Evolutionary conservation across 352 stramenopile genomes (phyloP).

Genomic region (Pseudoperonospora humuli): DNA sequence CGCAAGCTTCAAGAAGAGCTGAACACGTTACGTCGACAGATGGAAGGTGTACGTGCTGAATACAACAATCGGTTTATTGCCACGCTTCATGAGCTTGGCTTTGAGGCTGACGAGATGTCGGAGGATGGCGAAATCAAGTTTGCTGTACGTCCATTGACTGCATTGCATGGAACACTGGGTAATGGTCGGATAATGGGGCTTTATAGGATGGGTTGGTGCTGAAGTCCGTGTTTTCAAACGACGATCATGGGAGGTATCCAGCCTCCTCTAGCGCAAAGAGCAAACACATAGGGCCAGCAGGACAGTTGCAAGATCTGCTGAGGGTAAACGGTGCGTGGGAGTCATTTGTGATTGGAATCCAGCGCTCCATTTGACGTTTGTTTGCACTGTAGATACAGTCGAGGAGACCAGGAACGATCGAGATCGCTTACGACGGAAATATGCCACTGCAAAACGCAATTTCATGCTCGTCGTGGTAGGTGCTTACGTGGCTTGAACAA

Average conservation of each 20-base stretch:
- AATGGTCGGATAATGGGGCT: not conserved
- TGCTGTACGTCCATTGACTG: slow-evolving; percentile 27
- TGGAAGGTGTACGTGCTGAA: slow-evolving; percentile 58
- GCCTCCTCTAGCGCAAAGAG: slow-evolving; percentile 3
- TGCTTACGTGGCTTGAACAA: not conserved
- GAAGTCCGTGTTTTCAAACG: slow-evolving; percentile 48
- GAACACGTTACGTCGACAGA: slow-evolving; percentile 54
- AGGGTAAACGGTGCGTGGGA: slow-evolving; percentile 16
- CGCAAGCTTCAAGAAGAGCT: too few species aligned
- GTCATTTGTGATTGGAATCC: not conserved
- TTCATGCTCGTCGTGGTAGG: slow-evolving; percentile 60
- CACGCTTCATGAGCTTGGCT: slow-evolving; percentile 67
- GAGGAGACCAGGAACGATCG: slow-evolving; percentile 52
- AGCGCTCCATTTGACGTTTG: not conserved
- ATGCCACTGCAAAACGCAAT: slow-evolving; percentile 73
- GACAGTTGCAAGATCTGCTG: slow-evolving; percentile 13
- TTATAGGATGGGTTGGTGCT: slow-evolving; percentile 60
- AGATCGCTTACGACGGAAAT: slow-evolving; percentile 69
- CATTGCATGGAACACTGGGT: not conserved
- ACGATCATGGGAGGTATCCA: slow-evolving; percentile 6
- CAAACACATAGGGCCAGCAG: too few species aligned
- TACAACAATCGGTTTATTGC: slow-evolving; percentile 73
- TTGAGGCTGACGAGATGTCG: slow-evolving; percentile 71
- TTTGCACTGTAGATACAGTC: too few species aligned
- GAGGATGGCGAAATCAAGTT: slow-evolving; percentile 79